These are phyloP conservation scores for Knoxia roxburghii DNA, from an alignment of 257 asterid species.

Conservation along the genomic window DNA sequence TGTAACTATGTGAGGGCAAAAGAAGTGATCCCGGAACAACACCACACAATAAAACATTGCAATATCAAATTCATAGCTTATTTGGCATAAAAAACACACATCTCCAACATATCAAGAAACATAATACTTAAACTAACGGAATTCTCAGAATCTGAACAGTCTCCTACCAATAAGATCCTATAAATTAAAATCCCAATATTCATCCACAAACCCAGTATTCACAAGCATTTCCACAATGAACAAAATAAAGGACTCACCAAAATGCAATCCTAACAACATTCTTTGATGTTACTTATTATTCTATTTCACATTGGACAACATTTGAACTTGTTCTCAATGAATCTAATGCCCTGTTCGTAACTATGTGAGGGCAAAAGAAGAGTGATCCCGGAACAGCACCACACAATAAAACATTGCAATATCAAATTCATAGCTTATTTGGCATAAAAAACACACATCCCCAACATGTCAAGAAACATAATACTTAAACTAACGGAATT, in stretches of 20 bases:
- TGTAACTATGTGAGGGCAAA: neutral
- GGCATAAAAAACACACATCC: neutral
- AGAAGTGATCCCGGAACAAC: no score
- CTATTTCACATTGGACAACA: neutral
- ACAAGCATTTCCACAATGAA: neutral
- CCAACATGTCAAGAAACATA: no score
- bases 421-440: neutral
- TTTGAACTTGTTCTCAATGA: neutral
- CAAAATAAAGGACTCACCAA: neutral
- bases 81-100: neutral
- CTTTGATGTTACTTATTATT: neutral
- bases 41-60: no score
- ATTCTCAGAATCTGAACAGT: neutral
- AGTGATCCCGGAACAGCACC: no score
- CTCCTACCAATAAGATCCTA: neutral
- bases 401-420: neutral
- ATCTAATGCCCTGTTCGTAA: neutral
- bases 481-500: no score
- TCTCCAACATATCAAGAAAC: neutral
- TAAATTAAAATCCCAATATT: neutral
- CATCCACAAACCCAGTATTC: neutral
- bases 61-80: neutral
- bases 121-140: neutral
- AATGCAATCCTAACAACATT: neutral
- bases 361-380: neutral